phyloP scores from a whole-genome alignment of 1,284 basidiomycete species.

The Moesziomyces antarcticus region DNA sequence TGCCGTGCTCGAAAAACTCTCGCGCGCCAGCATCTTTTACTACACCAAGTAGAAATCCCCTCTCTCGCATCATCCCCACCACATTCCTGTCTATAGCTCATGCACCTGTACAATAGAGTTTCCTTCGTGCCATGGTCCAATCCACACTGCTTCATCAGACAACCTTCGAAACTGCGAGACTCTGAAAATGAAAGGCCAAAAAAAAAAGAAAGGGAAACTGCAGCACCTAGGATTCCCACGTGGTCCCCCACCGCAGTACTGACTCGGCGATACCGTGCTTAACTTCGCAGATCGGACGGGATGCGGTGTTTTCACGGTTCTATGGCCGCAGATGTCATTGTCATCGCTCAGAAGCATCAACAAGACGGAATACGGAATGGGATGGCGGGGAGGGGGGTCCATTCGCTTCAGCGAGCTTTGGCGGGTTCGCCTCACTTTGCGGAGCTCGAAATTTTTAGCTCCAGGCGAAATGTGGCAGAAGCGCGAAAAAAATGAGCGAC shows the following conservation, averaged over 20 bases:
- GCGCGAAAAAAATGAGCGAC: too few species aligned
- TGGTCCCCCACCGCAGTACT: slow-evolving; percentile 87
- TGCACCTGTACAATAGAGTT: slow-evolving; percentile 1
- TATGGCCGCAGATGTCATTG: slow-evolving; percentile 76
- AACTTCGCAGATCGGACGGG: slow-evolving; percentile 83
- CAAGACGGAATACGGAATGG: too few species aligned
- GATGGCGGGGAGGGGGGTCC: too few species aligned
- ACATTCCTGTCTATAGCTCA: slow-evolving; percentile 1
- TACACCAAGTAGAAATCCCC: slow-evolving; percentile 18
- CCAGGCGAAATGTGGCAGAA: too few species aligned
- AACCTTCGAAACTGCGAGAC: too few species aligned
- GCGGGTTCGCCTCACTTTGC: not conserved
- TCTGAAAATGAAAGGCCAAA: too few species aligned
- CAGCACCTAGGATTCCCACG: slow-evolving; percentile 74
- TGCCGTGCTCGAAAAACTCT: slow-evolving; percentile 16
- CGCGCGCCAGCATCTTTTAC: slow-evolving; percentile 12
- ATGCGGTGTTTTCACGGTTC: slow-evolving; percentile 82
- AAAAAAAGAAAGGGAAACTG: too few species aligned
- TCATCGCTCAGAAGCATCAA: too few species aligned
- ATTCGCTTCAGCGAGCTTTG: too few species aligned
- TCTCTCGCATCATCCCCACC: not conserved
- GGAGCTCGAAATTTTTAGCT: not conserved
- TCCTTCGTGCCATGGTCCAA: too few species aligned
- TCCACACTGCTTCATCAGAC: not conserved
- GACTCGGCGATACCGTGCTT: slow-evolving; percentile 82